phyloP scores from a whole-genome alignment of 208 protist genomes.

The Endotrypanum monterogeii region DNA sequence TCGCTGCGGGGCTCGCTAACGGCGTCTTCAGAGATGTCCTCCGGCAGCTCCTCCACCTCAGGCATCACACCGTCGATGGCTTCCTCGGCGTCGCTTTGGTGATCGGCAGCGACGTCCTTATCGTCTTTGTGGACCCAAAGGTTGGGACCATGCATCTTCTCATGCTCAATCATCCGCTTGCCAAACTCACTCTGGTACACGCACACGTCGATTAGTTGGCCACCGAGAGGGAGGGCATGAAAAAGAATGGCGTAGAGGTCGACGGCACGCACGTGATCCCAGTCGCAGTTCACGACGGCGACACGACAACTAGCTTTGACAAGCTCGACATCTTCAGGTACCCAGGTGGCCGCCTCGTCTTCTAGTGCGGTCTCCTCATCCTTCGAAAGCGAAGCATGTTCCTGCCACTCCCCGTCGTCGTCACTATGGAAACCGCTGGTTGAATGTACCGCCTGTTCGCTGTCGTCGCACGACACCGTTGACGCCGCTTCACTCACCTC shows the following conservation, averaged over 20 bases:
- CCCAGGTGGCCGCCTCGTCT: constrained; percentile 79
- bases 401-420: constrained; percentile 24
- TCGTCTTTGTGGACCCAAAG: constrained; percentile 77
- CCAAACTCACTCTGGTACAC: constrained; percentile 97
- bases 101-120: background rate
- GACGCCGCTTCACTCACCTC: constrained; percentile 29
- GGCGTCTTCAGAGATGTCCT: constrained; percentile 46
- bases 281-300: constrained; percentile 96
- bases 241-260: constrained; percentile 96
- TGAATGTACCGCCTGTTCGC: constrained; percentile 2
- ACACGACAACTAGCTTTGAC: constrained; percentile 84
- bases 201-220: constrained; percentile 87
- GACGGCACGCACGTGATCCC: constrained; percentile 94
- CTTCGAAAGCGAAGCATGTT: constrained; percentile 25
- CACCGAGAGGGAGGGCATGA: constrained; percentile 94
- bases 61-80: constrained; percentile 11
- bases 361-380: constrained; percentile 40
- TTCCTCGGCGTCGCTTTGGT: constrained; percentile 11
- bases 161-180: constrained; percentile 89
- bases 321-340: constrained; percentile 72
- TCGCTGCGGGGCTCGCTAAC: constrained; percentile 49
- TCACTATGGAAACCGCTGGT: background rate
- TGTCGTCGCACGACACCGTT: constrained; percentile 6
- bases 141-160: constrained; percentile 79
- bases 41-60: constrained; percentile 43